A percentile compares a stretch with the other conserved stretches of the same genome.
Conservation (phyloP, 108 stramenopile species). For the Mediolabrus comicus region DNA sequence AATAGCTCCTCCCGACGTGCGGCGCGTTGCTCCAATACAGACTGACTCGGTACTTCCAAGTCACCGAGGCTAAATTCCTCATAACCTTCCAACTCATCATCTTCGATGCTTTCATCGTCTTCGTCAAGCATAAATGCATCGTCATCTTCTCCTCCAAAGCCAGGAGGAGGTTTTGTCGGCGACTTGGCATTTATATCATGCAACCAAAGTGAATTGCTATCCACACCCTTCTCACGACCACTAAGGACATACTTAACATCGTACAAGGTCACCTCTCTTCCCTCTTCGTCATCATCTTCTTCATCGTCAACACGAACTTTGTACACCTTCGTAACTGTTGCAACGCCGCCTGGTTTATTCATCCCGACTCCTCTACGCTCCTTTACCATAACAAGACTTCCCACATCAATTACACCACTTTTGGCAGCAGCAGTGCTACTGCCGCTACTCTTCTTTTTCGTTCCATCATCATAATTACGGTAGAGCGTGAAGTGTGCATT, state of each 20-base stretch:
- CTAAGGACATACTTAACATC: constrained; percentile 18
- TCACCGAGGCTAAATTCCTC: not conserved
- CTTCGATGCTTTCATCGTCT: not conserved
- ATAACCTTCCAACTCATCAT: not conserved
- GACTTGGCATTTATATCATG: not conserved
- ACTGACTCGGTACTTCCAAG: not conserved
- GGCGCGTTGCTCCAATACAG: not conserved
- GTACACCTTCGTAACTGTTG: constrained; percentile 8
- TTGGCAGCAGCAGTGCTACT: not conserved
- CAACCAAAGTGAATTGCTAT: constrained; percentile 1
- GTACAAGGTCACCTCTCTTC: constrained; percentile 1
- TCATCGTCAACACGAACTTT: not conserved
- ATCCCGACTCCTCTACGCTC: not conserved
- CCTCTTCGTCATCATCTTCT: not conserved
- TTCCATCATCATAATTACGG: not conserved
- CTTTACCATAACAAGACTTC: constrained; percentile 7
- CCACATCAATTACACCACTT: not conserved
- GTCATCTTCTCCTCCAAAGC: not conserved
- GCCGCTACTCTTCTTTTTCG: not conserved
- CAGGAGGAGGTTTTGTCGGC: not conserved
- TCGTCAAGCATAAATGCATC: not conserved
- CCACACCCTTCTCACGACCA: constrained; percentile 6
- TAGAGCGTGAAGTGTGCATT: not conserved
- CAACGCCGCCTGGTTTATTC: constrained; percentile 2
- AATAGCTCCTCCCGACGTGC: not conserved